Evolutionary conservation across 768 basidiomycete species (phyloP), one percentile per base, ranked within the genome.

Genomic region (Lactarius deliciosus): DNA sequence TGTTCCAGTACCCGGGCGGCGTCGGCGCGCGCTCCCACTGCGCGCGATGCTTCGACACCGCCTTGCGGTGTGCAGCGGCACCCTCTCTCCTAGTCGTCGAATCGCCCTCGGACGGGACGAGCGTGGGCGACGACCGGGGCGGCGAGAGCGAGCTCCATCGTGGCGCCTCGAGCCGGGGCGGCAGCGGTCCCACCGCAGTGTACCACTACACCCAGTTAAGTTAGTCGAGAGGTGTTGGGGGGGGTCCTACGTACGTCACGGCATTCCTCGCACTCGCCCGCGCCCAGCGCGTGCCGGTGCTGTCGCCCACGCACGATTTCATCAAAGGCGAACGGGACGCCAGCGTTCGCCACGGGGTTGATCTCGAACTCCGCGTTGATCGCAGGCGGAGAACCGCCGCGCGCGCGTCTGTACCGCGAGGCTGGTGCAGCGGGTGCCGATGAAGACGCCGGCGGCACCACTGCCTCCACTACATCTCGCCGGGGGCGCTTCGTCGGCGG

Each of bases 1-100:
- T 94, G 64, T 88, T 81, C 92, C 94, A 96, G 76, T 92, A 96
- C 18, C 86, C 87, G 0, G 92, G 93, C 13, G 95, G 95, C 1
- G 92, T 94, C 59, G 80, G 82, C 1, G 87, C 81, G 56, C 85
- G 81, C 34, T 80, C 81, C 91, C 90, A 93, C 22, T 86, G 81
- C 65, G 86, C 82, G 18, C 89, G 81, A 74, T 92, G 91, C 36
- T 88, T 81, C 43, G 89, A 92, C 59, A 92, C 87, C 8, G 80
- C 77, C 68, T 90, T 82, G 76, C 85, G 86, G 73, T 91, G 92
- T n/a, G 80, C 77, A 15, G 36, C 36, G 36, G 18, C 30, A n/a
- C 25, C 70, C 3, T 64, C 43, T 5, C 16, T 20, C 71, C 13
- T 28, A 8, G 18, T 70, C 68, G 10, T 38, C 18, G 47, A 50